Evolutionary conservation across 23 red algal species (phyloP).

Genomic region (Gracilaria vermiculophylla): DNA sequence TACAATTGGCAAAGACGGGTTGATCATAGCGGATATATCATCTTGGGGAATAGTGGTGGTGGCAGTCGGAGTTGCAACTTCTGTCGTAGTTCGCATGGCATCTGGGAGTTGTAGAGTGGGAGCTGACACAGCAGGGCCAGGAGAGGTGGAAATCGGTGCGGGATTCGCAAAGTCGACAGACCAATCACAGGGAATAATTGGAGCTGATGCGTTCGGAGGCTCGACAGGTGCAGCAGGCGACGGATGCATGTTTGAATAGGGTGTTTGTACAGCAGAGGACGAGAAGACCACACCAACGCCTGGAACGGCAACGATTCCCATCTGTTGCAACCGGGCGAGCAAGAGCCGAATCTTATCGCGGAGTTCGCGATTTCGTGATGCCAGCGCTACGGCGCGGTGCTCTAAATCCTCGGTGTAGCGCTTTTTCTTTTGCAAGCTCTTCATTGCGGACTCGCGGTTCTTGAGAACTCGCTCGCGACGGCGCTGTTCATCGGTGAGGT

Average conservation of each 20-base stretch:
- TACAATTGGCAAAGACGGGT: constrained; percentile 8
- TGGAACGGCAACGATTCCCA: constrained; percentile 16
- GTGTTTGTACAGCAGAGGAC: neutral
- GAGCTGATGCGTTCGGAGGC: neutral
- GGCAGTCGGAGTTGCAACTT: neutral
- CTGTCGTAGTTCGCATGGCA: neutral
- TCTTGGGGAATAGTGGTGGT: neutral
- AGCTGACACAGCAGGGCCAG: neutral
- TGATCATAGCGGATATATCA: constrained; percentile 1
- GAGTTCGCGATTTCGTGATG: constrained; percentile 49
- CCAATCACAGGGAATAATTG: constrained; percentile 5
- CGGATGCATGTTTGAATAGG: neutral
- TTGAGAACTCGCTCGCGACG: constrained; percentile 66
- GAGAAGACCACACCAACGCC: constrained; percentile 9
- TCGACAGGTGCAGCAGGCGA: neutral
- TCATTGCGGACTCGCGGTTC: constrained; percentile 72
- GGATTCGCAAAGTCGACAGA: neutral
- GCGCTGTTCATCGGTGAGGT: constrained; percentile 58
- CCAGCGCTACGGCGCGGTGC: constrained; percentile 57
- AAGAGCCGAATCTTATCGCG: constrained; percentile 49
- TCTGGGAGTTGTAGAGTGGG: neutral
- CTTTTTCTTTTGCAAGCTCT: constrained; percentile 69
- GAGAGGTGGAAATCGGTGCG: neutral
- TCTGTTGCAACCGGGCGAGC: constrained; percentile 28
- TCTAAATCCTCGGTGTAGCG: constrained; percentile 70